phyloP scores from a whole-genome alignment of 306 rosid species.

The Pyrus pyrifolia region DNA sequence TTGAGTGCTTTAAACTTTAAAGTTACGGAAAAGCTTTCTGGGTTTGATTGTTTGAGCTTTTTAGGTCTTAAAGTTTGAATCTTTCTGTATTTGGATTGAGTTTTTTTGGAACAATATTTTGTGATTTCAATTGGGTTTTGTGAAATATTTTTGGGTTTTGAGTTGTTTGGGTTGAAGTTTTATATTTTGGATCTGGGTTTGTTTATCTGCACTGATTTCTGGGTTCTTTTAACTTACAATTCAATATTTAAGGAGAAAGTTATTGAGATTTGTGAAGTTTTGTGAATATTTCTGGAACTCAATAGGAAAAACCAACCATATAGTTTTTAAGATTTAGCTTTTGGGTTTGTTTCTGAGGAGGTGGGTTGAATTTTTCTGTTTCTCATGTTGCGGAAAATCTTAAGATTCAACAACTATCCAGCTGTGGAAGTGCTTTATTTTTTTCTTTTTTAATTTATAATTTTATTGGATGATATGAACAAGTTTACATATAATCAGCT shows the following conservation, averaged over 20 bases:
- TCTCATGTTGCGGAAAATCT: not conserved
- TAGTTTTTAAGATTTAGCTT: not conserved
- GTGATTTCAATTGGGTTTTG: conserved; percentile 7
- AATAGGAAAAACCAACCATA: not conserved
- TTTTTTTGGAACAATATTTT: not conserved
- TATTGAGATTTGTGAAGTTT: not conserved
- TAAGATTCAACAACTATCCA: not conserved
- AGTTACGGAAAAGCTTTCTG: conserved; percentile 26
- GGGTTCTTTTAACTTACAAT: not conserved
- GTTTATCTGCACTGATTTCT: not conserved
- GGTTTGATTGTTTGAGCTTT: conserved; percentile 1
- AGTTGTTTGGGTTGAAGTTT: conserved; percentile 27
- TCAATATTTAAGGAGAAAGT: too few relatives aligned
- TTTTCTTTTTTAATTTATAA: too few relatives aligned
- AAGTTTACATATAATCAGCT: not conserved
- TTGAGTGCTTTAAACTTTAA: not conserved
- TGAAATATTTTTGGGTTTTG: too few relatives aligned
- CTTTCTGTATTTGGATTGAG: not conserved
- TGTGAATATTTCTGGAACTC: not conserved
- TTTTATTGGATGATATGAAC: not conserved
- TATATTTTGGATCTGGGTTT: conserved; percentile 19
- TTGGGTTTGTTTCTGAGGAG: not conserved
- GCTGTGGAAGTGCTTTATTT: not conserved
- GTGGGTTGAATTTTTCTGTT: not conserved
- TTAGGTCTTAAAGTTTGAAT: not conserved